These are phyloP conservation scores for Plectranthus barbatus DNA, from an alignment of 257 asterid genomes.

Conservation along the genomic window DNA sequence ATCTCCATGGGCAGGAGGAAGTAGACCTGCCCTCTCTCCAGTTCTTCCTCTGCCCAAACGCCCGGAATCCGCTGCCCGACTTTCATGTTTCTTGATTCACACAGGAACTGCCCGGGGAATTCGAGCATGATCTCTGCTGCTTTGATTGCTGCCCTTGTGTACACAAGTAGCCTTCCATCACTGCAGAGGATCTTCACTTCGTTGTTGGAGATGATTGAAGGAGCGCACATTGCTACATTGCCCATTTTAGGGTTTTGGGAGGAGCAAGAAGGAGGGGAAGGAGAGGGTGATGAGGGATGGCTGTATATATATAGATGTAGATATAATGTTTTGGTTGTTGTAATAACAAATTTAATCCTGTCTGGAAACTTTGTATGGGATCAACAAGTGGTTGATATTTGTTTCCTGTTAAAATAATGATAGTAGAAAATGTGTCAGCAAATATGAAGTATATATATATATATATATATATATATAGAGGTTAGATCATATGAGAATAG, in stretches of 20 bases:
- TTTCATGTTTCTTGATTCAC: slow-evolving; percentile 32
- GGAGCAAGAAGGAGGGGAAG: background rate
- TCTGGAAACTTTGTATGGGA: background rate
- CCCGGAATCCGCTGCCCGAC: slow-evolving; percentile 54
- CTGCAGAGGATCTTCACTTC: slow-evolving; percentile 34
- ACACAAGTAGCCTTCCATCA: slow-evolving; percentile 40
- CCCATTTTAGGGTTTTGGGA: slow-evolving; percentile 34
- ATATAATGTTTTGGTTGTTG: background rate
- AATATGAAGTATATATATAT: no score
- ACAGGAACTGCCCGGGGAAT: slow-evolving; percentile 52
- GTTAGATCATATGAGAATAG: no score
- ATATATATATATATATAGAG: no score
- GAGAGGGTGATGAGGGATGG: background rate
- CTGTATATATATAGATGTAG: background rate
- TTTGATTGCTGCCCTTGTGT: slow-evolving; percentile 25
- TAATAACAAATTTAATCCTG: background rate
- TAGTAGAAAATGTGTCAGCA: no score
- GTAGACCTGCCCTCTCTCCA: slow-evolving; percentile 39
- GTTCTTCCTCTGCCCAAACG: slow-evolving; percentile 47
- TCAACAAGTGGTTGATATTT: background rate
- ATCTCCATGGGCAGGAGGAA: slow-evolving; percentile 62
- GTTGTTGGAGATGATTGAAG: slow-evolving; percentile 34
- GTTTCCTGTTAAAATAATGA: background rate
- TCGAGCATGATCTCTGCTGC: slow-evolving; percentile 63
- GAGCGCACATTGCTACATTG: slow-evolving; percentile 56